A percentile compares a stretch with the other conserved stretches of the same genome.
Evolutionary conservation across 495 filamentous ascomycete species (phyloP).

Genomic region (Hypoxylon fragiforme): DNA sequence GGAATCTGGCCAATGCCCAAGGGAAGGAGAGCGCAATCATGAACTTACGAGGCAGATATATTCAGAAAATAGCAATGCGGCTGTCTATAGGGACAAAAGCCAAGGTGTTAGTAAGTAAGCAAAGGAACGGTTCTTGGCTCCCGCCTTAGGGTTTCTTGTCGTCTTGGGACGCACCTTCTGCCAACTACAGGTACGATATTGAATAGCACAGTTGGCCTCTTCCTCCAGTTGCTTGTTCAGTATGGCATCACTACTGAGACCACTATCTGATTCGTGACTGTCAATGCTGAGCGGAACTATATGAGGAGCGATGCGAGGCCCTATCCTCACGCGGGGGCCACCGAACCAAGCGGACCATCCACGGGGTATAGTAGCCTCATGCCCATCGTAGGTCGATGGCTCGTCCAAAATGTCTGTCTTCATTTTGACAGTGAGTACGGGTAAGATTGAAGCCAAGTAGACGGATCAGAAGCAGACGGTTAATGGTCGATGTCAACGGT

Average conservation of each 20-base stretch:
- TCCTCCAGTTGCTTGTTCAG: slow-evolving; percentile 75
- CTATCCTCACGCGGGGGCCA: slow-evolving; percentile 40
- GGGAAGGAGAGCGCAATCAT: not conserved
- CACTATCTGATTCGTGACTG: slow-evolving; percentile 42
- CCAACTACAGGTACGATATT: slow-evolving; percentile 90
- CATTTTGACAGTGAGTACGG: slow-evolving; percentile 6
- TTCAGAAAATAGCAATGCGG: slow-evolving; percentile 83
- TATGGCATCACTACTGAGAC: slow-evolving; percentile 48
- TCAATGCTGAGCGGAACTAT: slow-evolving; percentile 39
- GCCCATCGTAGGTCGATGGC: slow-evolving; percentile 12
- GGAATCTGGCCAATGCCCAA: not conserved
- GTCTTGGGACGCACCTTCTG: slow-evolving; percentile 66
- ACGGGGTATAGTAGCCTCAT: slow-evolving; percentile 9
- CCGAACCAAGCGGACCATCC: slow-evolving; percentile 45
- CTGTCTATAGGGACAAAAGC: slow-evolving; percentile 59
- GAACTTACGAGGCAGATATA: slow-evolving; percentile 74
- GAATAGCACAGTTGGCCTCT: slow-evolving; percentile 77
- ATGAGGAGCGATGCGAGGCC: slow-evolving; percentile 49
- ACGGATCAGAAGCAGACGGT: not conserved
- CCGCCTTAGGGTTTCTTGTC: not conserved
- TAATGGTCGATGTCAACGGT: not conserved
- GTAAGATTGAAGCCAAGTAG: not conserved
- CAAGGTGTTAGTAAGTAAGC: slow-evolving; percentile 10
- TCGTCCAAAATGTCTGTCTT: slow-evolving; percentile 33
- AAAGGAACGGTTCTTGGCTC: slow-evolving; percentile 5